Percentiles rank a stretch among this genome's conserved stretches.
Evolutionary conservation across 2,329 filamentous ascomycete genomes (phyloP).

Genomic region (Pyrenophora tritici-repentis): DNA sequence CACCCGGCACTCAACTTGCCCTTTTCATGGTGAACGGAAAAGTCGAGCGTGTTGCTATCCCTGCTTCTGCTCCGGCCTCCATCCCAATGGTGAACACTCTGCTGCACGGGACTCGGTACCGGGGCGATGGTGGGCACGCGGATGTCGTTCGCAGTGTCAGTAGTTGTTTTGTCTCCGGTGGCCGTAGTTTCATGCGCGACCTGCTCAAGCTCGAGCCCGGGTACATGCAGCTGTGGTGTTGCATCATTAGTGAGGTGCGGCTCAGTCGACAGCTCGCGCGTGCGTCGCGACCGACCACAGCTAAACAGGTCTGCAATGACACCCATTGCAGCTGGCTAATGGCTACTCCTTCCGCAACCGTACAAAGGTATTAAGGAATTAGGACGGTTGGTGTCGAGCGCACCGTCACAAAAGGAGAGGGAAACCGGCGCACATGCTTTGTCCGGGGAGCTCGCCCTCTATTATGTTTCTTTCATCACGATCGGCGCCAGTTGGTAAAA

Average conservation of each 20-base stretch:
- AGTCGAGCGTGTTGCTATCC: neutral
- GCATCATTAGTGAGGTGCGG: slow-evolving; percentile 4
- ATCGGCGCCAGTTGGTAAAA: slow-evolving; percentile 2
- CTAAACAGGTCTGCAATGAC: slow-evolving; percentile 15
- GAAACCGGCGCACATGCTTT: slow-evolving; percentile 2
- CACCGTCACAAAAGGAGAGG: neutral
- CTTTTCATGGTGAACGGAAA: slow-evolving; percentile 9
- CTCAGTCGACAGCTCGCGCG: slow-evolving; percentile 7
- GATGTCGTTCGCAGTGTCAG: neutral
- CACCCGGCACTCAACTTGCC: slow-evolving; percentile 11
- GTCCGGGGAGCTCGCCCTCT: slow-evolving; percentile 1
- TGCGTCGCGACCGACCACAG: slow-evolving; percentile 12
- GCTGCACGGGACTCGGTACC: neutral
- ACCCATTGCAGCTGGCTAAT: slow-evolving; percentile 9
- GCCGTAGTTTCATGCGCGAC: slow-evolving; percentile 6
- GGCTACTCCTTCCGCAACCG: slow-evolving; percentile 11
- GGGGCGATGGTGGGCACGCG: neutral
- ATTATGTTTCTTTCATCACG: slow-evolving; percentile 8
- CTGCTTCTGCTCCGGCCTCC: neutral
- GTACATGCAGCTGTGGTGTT: neutral
- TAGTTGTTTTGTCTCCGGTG: slow-evolving; percentile 1
- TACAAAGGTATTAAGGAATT: slow-evolving; percentile 3
- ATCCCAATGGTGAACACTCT: neutral
- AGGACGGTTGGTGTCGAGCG: slow-evolving; percentile 1
- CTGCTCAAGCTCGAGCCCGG: neutral